These are phyloP conservation scores for Suillus subalutaceus DNA, from an alignment of 768 basidiomycete species.

Conservation along the genomic window DNA sequence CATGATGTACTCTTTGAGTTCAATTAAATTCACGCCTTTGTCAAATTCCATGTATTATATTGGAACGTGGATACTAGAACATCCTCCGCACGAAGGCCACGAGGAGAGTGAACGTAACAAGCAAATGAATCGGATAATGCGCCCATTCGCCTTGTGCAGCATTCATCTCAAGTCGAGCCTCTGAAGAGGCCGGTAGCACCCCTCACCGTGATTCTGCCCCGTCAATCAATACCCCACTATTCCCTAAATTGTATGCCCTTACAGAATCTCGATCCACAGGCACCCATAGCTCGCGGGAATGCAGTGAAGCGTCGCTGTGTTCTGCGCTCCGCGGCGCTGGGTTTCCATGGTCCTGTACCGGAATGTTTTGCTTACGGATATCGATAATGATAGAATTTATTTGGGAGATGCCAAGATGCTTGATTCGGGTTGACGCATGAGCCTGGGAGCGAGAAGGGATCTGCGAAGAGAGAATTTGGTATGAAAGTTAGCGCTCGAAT, in stretches of 20 bases:
- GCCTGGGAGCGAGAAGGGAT: slow-evolving; percentile 3
- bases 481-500: slow-evolving; percentile 4
- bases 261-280: slow-evolving; percentile 11
- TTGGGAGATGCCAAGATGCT: slow-evolving; percentile 5
- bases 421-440: neutral
- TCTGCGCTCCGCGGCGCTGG: slow-evolving; percentile 9
- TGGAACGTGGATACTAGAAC: slow-evolving; percentile 2
- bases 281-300: slow-evolving; percentile 10
- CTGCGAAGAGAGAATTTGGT: slow-evolving; percentile 3
- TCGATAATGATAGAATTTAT: slow-evolving; percentile 3
- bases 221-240: slow-evolving; percentile 11
- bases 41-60: neutral
- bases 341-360: slow-evolving; percentile 6
- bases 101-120: slow-evolving; percentile 2
- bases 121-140: neutral
- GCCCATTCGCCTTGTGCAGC: neutral
- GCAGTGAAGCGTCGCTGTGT: slow-evolving; percentile 7
- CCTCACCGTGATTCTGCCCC: slow-evolving; percentile 4
- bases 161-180: neutral
- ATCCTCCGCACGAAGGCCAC: slow-evolving; percentile 3
- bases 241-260: slow-evolving; percentile 7
- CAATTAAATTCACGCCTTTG: slow-evolving; percentile 4
- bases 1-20: neutral
- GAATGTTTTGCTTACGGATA: slow-evolving; percentile 1
- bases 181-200: neutral